phyloP scores from a whole-genome alignment of 2,329 filamentous ascomycete species.

The Penicillium sp. region DNA sequence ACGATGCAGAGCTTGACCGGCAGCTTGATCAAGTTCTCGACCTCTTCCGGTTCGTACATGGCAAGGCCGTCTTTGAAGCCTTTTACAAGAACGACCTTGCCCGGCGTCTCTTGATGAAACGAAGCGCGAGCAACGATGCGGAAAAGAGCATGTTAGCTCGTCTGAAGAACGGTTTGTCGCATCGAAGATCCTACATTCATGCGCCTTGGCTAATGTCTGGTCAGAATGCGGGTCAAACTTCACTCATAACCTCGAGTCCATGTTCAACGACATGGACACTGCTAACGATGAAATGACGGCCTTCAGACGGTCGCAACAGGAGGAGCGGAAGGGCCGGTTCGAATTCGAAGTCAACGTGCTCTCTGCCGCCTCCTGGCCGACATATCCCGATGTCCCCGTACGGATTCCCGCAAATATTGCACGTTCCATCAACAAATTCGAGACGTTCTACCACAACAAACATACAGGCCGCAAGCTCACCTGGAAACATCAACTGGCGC shows the following conservation, averaged over 20 bases:
- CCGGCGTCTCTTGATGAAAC: constrained; percentile 81
- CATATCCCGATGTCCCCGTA: constrained; percentile 75
- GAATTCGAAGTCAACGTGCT: constrained; percentile 71
- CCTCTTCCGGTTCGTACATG: constrained; percentile 93
- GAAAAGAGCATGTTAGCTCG: constrained; percentile 94
- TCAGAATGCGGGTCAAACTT: constrained; percentile 87
- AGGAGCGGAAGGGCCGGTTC: constrained; percentile 61
- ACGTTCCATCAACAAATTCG: constrained; percentile 76
- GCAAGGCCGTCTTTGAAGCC: constrained; percentile 96
- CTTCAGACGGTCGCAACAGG: constrained; percentile 67
- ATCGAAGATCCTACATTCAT: not conserved
- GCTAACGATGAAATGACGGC: constrained; percentile 89
- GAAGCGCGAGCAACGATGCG: constrained; percentile 90
- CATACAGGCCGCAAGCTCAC: constrained; percentile 82
- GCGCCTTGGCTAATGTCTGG: constrained; percentile 5
- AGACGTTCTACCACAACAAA: constrained; percentile 81
- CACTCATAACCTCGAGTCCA: constrained; percentile 95
- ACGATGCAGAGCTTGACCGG: constrained; percentile 86
- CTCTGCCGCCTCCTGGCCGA: constrained; percentile 90
- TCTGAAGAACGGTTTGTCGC: constrained; percentile 66
- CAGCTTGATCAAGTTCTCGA: constrained; percentile 92
- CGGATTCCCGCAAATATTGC: constrained; percentile 74
- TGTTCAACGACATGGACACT: constrained; percentile 98
- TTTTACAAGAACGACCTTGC: constrained; percentile 99
- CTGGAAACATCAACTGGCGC: constrained; percentile 92